Conservation (phyloP, 148 eudicot species). For the Vaccinium myrtillus region DNA sequence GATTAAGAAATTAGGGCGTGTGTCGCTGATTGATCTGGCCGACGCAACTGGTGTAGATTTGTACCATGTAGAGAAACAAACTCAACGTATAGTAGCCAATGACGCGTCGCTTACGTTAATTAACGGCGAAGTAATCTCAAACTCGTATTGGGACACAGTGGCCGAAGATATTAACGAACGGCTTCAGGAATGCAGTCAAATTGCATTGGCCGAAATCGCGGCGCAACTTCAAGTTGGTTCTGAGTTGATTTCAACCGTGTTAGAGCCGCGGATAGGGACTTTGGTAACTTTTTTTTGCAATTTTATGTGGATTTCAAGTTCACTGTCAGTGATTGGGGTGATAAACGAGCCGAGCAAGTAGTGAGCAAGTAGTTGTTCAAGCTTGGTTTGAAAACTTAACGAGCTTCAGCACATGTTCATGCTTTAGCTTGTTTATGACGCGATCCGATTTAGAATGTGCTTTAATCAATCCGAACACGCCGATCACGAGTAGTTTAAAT, state of each 20-base stretch:
- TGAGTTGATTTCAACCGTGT: slow-evolving; percentile 56
- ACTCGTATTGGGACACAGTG: slow-evolving; percentile 77
- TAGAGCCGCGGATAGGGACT: slow-evolving; percentile 83
- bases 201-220: slow-evolving; percentile 90
- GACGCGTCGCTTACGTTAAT: slow-evolving; percentile 68
- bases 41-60: slow-evolving; percentile 81
- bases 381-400: neutral
- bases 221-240: slow-evolving; percentile 88
- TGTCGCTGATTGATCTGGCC: slow-evolving; percentile 86
- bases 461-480: neutral
- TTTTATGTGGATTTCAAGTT: neutral
- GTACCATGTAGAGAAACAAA: slow-evolving; percentile 89
- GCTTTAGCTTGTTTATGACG: neutral
- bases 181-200: slow-evolving; percentile 96
- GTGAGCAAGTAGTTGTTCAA: neutral
- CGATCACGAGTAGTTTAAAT: neutral
- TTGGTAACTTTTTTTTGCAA: slow-evolving; percentile 45
- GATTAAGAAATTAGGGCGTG: slow-evolving; percentile 73
- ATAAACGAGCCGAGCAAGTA: neutral
- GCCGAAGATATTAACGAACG: slow-evolving; percentile 93
- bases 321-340: neutral
- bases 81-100: slow-evolving; percentile 56
- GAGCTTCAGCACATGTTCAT: neutral
- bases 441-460: neutral
- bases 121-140: slow-evolving; percentile 84